Base-by-base conservation (phyloP, 2,329 filamentous ascomycete genomes). In the Phyllachora maydis region DNA sequence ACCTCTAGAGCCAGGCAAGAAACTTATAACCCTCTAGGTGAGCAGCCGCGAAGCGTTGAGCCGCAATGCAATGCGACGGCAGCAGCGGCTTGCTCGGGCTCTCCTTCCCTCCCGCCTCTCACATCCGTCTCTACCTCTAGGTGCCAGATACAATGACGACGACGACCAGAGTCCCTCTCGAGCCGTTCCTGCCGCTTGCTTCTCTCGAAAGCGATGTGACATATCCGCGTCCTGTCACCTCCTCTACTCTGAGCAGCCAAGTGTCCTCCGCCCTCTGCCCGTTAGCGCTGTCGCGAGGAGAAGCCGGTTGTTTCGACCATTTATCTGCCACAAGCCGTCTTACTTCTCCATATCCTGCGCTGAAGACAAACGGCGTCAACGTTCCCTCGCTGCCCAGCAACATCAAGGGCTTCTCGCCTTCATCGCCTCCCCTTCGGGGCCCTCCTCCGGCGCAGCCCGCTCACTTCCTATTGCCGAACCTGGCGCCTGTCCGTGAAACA, bases 121-220 rank as follows among this genome's bases (percentile, higher is more conserved):
- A n/a, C n/a, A n/a, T n/a, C n/a, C n/a, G n/a, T n/a, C n/a, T n/a
- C n/a, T n/a, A n/a, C n/a, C n/a, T n/a, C n/a, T n/a, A n/a, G n/a
- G n/a, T n/a, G n/a, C n/a, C n/a, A n/a, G n/a, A n/a, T n/a, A n/a
- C n/a, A 16, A 27, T 28, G 24, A 22, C 30, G 23, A 29, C 38
- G 31, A 55, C 56, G 50, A 42, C 45, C 30, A 53, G 45, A 30
- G 28, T 52, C 16, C 43, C 46, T 16, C 40, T 47, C 28, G 49
- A 56, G 31, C 48, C 51, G 14, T 54, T 54, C 36, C 38, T 52
- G 34, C 48, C 52, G 8, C 44, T 43, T 22, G 46, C 46, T 30
- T 42, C 40, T 24, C 34, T 41, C 29, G 48, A 52, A 22, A 39
- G 36, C 33, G 42, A 32, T n/a, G n/a, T n/a, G n/a, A 39, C 14